Base-by-base conservation (phyloP, 2,329 filamentous ascomycete species). In the Ophiostoma perfectum region DNA sequence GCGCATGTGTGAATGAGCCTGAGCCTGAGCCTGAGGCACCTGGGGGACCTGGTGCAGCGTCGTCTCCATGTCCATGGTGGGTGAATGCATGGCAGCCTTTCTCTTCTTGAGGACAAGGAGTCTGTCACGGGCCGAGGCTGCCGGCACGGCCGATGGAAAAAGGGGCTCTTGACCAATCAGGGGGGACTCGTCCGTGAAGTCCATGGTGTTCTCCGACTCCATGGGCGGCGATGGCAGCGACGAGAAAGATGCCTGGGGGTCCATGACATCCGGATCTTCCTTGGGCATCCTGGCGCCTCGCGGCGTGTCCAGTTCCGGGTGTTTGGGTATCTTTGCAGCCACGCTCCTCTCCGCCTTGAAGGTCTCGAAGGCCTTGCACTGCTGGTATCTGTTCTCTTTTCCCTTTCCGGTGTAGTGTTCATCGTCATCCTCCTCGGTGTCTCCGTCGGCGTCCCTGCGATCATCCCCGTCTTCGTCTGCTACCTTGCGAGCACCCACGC, bases 391-490 rank as follows among this genome's bases (percentile, higher is more conserved):
- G 9, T 11, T 39, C 11, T 49, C 39, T 41, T 36, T 36, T 41
- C 39, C 16, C 39, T 45, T 16, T 64, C 62, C n/a, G 9, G 18
- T 55, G 18, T 55, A 36, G 18, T 27, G n/a, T 3, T 27, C 42
- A 5, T 64, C 42, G 27, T 58, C 52, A 2, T 58, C 52, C 38
- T 63, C 60, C 7, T 63, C 63, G n/a, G 63, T 47, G 4, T 64
- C 63, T 3, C 63, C 63, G 5, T 64, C 63, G 11, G 42, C 41
- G 5, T 62, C 64, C 11, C 27, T 27, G 27, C 27, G 27, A 27
- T 42, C 39, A 36, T 62, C 63, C 39, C 49, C 16, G 58, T 11
- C 68, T 78, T 81, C 71, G 78, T 82, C 44, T 14, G 5, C 16
- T 16, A 42, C 60, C 12, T 42, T 7, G 60, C 39, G 60, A 5